phyloP scores from a whole-genome alignment of 257 asterid species.

The Henckelia pumila region DNA sequence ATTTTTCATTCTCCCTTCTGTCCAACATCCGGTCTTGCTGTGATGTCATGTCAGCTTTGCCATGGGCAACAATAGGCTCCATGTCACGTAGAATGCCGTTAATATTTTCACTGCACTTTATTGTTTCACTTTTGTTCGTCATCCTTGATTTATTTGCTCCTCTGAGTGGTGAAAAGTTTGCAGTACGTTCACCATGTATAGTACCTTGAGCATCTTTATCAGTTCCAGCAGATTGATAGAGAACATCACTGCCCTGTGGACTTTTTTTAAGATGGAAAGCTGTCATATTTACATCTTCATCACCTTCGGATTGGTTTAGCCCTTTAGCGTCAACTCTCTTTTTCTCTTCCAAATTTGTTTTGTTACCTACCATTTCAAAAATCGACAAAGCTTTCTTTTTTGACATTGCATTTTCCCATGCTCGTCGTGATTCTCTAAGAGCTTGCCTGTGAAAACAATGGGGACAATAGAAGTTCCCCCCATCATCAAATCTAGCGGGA shows the following conservation, averaged over 20 bases:
- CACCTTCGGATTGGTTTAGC: slow-evolving; percentile 17
- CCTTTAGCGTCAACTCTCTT: slow-evolving; percentile 28
- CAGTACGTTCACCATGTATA: slow-evolving; percentile 26
- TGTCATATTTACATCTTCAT: slow-evolving; percentile 14
- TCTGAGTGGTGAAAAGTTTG: slow-evolving; percentile 25
- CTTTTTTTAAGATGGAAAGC: slow-evolving; percentile 11
- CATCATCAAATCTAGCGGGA: slow-evolving; percentile 35
- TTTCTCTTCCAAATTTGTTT: slow-evolving; percentile 25
- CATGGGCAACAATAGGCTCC: not conserved
- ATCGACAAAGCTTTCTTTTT: slow-evolving; percentile 55
- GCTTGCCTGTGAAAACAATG: slow-evolving; percentile 57
- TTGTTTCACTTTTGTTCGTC: slow-evolving; percentile 1
- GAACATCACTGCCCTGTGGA: slow-evolving; percentile 15
- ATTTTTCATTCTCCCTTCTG: not conserved
- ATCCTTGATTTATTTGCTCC: slow-evolving; percentile 1
- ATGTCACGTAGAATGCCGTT: not conserved
- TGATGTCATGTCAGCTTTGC: not conserved
- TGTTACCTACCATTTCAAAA: slow-evolving; percentile 38
- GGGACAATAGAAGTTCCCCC: slow-evolving; percentile 71
- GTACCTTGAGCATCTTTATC: slow-evolving; percentile 20
- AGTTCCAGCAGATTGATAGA: slow-evolving; percentile 17
- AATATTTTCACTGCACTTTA: not conserved
- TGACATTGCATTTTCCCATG: slow-evolving; percentile 49
- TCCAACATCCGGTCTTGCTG: not conserved
- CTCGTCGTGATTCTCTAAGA: slow-evolving; percentile 42